phyloP scores from a whole-genome alignment of 1,284 basidiomycete species.

The Calocybe gambosa region DNA sequence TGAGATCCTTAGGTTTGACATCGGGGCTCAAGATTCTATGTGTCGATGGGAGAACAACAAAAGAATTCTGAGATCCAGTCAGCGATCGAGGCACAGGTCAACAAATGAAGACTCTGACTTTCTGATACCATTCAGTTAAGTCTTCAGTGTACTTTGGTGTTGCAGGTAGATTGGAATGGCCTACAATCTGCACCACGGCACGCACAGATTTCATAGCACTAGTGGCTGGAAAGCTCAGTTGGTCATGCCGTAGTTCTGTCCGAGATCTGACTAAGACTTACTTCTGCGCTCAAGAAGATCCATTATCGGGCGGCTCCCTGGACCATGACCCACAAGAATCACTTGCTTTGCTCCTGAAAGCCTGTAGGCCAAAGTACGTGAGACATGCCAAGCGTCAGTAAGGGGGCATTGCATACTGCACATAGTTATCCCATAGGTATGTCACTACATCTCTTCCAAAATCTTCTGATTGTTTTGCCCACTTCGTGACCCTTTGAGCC shows the following conservation, averaged over 20 bases:
- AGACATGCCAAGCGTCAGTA: neutral
- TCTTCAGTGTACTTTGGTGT: constrained; percentile 46
- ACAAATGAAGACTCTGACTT: constrained; percentile 32
- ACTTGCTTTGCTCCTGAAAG: constrained; percentile 67
- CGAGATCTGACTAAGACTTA: constrained; percentile 27
- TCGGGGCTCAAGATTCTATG: constrained; percentile 48
- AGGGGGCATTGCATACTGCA: constrained; percentile 53
- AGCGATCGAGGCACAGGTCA: constrained; percentile 7
- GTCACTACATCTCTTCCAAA: constrained; percentile 56
- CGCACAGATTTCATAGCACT: constrained; percentile 59
- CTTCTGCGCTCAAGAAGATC: constrained; percentile 67
- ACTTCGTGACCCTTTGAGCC: constrained; percentile 20
- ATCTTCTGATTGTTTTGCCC: constrained; percentile 34
- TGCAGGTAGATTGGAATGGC: constrained; percentile 52
- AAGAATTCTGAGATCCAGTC: constrained; percentile 46
- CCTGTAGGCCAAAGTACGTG: constrained; percentile 31
- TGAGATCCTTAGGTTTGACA: constrained; percentile 41
- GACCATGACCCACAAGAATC: constrained; percentile 83
- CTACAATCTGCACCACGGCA: constrained; percentile 74
- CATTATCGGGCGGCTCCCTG: constrained; percentile 72
- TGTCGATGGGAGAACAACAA: constrained; percentile 54
- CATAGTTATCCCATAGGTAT: constrained; percentile 95
- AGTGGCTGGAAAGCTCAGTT: constrained; percentile 24
- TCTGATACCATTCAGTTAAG: constrained; percentile 57
- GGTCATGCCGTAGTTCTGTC: constrained; percentile 7